A percentile compares a stretch with the other conserved stretches of the same genome.
These are phyloP conservation scores for Neofusicoccum kwambonambiense DNA, from an alignment of 2,329 filamentous ascomycete genomes.

Conservation along the genomic window DNA sequence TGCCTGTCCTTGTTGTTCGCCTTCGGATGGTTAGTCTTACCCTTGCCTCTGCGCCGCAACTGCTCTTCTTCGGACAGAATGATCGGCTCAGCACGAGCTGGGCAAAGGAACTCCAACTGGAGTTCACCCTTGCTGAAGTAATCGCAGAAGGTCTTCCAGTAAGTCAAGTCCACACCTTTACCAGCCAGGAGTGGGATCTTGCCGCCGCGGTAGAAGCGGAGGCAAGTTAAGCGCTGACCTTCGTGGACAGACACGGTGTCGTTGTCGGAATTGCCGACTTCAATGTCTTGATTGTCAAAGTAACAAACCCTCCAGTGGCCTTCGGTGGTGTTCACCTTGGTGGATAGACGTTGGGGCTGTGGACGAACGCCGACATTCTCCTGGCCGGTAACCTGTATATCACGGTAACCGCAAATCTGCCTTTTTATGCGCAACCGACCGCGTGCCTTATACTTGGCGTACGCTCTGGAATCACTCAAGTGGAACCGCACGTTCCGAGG, in stretches of 20 bases:
- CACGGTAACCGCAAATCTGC: neutral
- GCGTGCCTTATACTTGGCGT: neutral
- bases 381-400: neutral
- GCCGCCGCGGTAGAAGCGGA: neutral
- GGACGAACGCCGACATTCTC: too few relatives aligned
- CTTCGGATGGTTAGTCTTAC: too few relatives aligned
- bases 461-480: neutral
- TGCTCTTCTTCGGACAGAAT: neutral
- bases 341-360: neutral
- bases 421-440: neutral
- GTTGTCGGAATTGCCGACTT: neutral
- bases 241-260: neutral
- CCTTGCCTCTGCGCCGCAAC: neutral
- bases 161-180: neutral
- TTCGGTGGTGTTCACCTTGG: neutral
- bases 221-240: neutral
- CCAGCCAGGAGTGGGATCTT: neutral
- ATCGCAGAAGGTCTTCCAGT: neutral
- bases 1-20: too few relatives aligned
- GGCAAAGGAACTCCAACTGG: neutral
- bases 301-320: too few relatives aligned
- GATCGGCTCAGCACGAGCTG: neutral
- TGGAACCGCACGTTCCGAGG: neutral
- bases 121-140: neutral
- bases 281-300: too few relatives aligned